Evolutionary conservation across 768 basidiomycete species (phyloP), one percentile per base, ranked within the genome.

Genomic region (Agaricus sinodeliciosus): DNA sequence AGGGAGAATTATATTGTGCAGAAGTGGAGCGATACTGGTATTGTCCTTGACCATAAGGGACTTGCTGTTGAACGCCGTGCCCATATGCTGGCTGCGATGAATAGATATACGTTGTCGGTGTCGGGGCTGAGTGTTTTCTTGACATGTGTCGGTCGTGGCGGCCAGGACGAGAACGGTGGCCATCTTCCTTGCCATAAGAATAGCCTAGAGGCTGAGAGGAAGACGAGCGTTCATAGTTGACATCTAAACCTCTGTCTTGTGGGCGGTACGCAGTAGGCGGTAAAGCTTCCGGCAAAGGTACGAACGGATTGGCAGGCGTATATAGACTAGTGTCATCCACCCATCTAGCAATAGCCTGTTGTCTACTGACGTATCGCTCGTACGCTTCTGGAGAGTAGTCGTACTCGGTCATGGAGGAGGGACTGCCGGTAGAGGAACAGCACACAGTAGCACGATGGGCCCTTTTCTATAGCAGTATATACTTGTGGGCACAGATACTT

Each of bases 321-420:
- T 59, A 47, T 8, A 19, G 42, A 11, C 37, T 42, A 2, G 58
- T 55, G 16, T 48, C 46, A 35, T 57, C 55, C 44, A 56, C 55
- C 58, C 58, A 59, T 27, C 58, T 55, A 27, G 52, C 49, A 18
- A 59, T 59, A 25, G 52, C 34, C 12, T 51, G 48, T 45, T 59
- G 58, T 35, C 53, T 56, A 11, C 44, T 48, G 7, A 59, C 43
- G 45, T 59, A 54, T 7, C 58, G 58, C 51, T 59, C 58, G 35
- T 47, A 48, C 16, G 58, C 58, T 8, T 54, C 48, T 5, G 58
- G 58, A 16, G 58, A 59, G 44, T 59, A 59, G 58, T 59, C 58
- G 58, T 59, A 59, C 39, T 59, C 58, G 4, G 58, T 59, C 58
- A 59, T 59, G 37, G 28, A 31, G 48, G 18, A 26, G 48, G 4